Percentiles rank a stretch among this genome's conserved stretches.
Conservation (phyloP, 2,329 filamentous ascomycete species). For the Ceratocystis cubensis region DNA sequence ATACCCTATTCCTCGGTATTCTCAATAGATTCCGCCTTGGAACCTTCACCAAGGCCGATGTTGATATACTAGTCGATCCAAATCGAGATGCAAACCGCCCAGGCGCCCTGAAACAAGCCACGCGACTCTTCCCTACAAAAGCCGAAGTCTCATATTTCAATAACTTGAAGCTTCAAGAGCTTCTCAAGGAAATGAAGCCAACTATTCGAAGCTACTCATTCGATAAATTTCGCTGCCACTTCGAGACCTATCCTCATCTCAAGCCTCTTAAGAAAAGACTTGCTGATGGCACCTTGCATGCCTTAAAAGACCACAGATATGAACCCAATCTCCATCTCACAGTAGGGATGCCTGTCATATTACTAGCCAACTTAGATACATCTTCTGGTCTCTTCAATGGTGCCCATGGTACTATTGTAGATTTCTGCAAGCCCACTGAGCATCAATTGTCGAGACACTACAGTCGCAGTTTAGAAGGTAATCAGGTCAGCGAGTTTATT, state of each 20-base stretch:
- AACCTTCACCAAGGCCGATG: neutral
- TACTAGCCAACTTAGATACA: neutral
- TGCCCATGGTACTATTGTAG: neutral
- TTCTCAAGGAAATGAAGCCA: neutral
- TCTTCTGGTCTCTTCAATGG: neutral
- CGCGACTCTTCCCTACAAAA: neutral
- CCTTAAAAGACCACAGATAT: neutral
- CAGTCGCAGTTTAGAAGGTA: no score
- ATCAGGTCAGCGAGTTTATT: neutral
- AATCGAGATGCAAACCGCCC: neutral
- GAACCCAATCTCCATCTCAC: neutral
- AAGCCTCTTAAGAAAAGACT: neutral
- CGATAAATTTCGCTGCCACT: neutral
- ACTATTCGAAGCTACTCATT: neutral
- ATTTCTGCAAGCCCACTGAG: neutral
- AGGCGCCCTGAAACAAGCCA: neutral
- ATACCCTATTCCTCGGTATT: neutral
- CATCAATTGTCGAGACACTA: no score
- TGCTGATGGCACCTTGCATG: neutral
- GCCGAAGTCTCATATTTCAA: neutral
- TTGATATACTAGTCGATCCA: neutral
- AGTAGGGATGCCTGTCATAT: neutral
- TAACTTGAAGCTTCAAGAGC: neutral
- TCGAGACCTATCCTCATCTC: neutral
- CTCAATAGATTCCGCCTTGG: neutral